Evolutionary conservation across 2,329 filamentous ascomycete species (phyloP), one percentile per base, ranked within the genome.

Genomic region (Coniochaeta pulveracea): DNA sequence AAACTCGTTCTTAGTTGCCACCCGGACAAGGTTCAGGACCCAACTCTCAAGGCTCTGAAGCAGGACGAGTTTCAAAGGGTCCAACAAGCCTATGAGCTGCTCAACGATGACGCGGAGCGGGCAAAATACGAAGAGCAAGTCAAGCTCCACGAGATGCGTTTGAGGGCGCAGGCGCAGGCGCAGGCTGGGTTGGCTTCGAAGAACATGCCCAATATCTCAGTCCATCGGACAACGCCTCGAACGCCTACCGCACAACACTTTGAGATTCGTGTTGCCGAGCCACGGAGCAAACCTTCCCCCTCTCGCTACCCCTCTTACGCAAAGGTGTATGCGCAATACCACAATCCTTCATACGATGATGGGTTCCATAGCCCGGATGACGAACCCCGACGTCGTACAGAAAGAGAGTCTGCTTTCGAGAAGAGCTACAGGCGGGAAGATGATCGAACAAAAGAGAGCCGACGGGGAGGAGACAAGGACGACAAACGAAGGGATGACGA

Each of bases 61-160:
- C 76, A 83, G 46, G 79, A 85, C 46, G 80, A 93, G 57, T 98
- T 96, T 50, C 86, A 95, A 57, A 78, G 76, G 52, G 84, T 96
- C 21, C 88, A 95, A 55, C 76, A 88, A 47, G 88, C 91, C 33
- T 98, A 94, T 58, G 91, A 96, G 57, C 66, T 91, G 19, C 72
- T 98, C 39, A 83, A 76, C 48, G 80, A 95, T 51, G 81, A 89
- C 18, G 66, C 62, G 6, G 75, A 79, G 51, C 69, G 85, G 38
- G 58, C 64, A 37, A 76, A 77, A 44, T 94, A 95, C 55, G 85
- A 96, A 57, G 76, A 85, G 34, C 71, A 79, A 50, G 65, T 80
- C 40, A 75, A 68, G 47, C 56, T 88, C 40, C 73, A 72, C 33
- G 73, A 79, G 51, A 58, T 85, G 47, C 70, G 70, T 50, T n/a